A percentile compares a stretch with the other conserved stretches of the same genome.
Evolutionary conservation across 1,284 basidiomycete species (phyloP).

Genomic region (Fomes fomentarius): DNA sequence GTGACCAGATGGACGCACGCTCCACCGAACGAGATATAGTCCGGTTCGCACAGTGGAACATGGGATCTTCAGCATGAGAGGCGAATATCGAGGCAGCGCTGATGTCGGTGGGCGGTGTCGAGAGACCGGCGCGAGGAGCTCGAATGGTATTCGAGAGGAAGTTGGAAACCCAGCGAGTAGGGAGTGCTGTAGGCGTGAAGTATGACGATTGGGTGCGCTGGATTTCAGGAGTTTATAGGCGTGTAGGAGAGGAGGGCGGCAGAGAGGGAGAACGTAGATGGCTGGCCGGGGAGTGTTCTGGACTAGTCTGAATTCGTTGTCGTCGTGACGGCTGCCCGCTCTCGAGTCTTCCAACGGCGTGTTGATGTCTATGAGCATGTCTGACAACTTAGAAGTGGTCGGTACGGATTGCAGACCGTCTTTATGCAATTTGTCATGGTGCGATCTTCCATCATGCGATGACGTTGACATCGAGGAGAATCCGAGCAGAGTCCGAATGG

Average conservation of each 20-base stretch:
- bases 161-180: constrained; percentile 43
- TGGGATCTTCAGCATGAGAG: constrained; percentile 50
- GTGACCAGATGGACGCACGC: no score
- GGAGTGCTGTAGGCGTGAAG: constrained; percentile 36
- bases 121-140: constrained; percentile 21
- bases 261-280: constrained; percentile 35
- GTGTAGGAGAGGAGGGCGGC: constrained; percentile 33
- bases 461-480: no score
- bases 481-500: no score
- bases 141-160: constrained; percentile 43
- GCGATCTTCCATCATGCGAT: no score
- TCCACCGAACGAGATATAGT: constrained; percentile 87
- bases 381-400: neutral
- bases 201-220: constrained; percentile 40
- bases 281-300: constrained; percentile 21
- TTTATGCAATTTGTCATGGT: no score
- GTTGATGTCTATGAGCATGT: constrained; percentile 10
- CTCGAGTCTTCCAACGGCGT: neutral
- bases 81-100: constrained; percentile 29
- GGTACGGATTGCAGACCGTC: no score
- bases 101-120: constrained; percentile 13
- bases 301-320: constrained; percentile 8
- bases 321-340: constrained; percentile 9
- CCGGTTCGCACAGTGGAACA: constrained; percentile 82
- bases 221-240: constrained; percentile 30